Conservation (phyloP, 2,329 filamentous ascomycete species). For the Phoma sp. region DNA sequence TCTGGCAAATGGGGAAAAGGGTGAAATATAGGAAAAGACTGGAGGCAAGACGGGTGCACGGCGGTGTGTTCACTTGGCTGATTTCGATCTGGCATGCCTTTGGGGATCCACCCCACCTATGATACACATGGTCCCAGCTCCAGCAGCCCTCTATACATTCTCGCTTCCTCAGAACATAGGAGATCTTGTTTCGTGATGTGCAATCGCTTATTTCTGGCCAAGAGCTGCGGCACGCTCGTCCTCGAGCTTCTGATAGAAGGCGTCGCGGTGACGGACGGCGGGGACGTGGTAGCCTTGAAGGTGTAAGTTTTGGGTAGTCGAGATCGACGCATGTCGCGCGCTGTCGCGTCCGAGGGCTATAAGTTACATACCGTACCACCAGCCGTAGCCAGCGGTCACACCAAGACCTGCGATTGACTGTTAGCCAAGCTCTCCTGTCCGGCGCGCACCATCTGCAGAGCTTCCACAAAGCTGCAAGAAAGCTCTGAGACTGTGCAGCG, state of each 20-base stretch:
- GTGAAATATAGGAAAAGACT: neutral
- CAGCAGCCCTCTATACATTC: constrained; percentile 33
- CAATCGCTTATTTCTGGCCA: constrained; percentile 43
- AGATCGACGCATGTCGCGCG: neutral
- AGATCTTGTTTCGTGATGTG: constrained; percentile 26
- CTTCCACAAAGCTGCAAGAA: constrained; percentile 2
- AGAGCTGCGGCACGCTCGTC: constrained; percentile 61
- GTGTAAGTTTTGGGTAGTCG: constrained; percentile 7
- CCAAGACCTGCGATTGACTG: constrained; percentile 60
- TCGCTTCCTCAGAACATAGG: constrained; percentile 34
- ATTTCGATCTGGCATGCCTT: constrained; percentile 31
- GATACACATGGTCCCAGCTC: constrained; percentile 39
- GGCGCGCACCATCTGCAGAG: constrained; percentile 11
- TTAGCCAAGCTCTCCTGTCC: constrained; percentile 30
- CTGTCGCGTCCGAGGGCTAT: neutral
- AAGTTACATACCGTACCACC: constrained; percentile 66
- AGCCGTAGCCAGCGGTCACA: constrained; percentile 67
- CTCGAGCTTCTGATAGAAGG: constrained; percentile 69
- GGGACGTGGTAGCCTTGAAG: constrained; percentile 68
- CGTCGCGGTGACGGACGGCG: constrained; percentile 66
- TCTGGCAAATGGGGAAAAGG: too few relatives aligned
- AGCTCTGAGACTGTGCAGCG: neutral
- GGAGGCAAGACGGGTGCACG: neutral
- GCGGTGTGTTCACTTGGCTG: constrained; percentile 20
- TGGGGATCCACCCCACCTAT: constrained; percentile 36